phyloP scores from a whole-genome alignment of 371 early-diverging fungal species.

The Rhizopus arrhizus region DNA sequence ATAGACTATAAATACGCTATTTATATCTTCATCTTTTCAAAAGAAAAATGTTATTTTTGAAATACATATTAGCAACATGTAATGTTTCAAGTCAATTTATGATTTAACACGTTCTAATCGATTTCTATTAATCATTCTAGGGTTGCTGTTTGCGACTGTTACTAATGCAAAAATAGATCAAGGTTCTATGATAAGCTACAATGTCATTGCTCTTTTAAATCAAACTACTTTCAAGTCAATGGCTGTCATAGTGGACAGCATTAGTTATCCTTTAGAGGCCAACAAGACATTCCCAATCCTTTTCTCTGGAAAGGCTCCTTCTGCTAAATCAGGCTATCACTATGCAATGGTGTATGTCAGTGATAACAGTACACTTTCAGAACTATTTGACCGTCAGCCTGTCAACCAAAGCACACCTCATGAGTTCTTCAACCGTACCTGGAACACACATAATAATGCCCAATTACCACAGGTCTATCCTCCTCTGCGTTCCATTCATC shows the following conservation, averaged over 20 bases:
- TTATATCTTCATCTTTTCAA: no score
- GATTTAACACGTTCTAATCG: no score
- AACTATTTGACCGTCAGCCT: slow-evolving; percentile 19
- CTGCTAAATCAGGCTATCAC: slow-evolving; percentile 20
- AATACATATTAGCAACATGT: no score
- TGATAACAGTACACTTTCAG: slow-evolving; percentile 2
- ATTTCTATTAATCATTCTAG: no score
- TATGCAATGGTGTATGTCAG: slow-evolving; percentile 18
- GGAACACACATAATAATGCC: slow-evolving; percentile 18
- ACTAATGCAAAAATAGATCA: no score
- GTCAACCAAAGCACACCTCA: slow-evolving; percentile 14
- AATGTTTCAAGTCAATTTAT: no score
- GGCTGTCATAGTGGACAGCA: slow-evolving; percentile 25
- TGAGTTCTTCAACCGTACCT: slow-evolving; percentile 32
- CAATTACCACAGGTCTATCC: slow-evolving; percentile 15
- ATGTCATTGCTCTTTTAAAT: slow-evolving; percentile 16
- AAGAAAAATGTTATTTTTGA: no score
- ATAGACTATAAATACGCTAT: no score
- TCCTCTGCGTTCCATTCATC: slow-evolving; percentile 22
- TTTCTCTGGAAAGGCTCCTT: slow-evolving; percentile 25
- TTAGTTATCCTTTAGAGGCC: slow-evolving; percentile 14
- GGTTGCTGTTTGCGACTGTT: no score
- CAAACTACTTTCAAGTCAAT: slow-evolving; percentile 13
- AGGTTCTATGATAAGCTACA: slow-evolving; percentile 2
- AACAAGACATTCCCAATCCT: neutral